Conservation (phyloP, 1,284 basidiomycete genomes). For the Leccinum pachyderme region DNA sequence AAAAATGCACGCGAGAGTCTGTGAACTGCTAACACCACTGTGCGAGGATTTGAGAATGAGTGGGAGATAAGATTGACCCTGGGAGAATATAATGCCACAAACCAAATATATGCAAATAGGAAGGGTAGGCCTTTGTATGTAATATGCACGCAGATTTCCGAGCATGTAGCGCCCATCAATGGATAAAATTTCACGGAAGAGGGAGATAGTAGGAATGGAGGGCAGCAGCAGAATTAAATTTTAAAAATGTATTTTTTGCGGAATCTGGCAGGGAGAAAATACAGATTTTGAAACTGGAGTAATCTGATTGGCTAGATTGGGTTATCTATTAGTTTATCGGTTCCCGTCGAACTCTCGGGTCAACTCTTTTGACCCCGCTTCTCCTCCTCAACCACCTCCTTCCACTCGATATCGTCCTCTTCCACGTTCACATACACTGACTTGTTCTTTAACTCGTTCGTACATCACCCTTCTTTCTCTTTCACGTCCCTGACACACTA, state of each 20-base stretch:
- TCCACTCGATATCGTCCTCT: neutral
- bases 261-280: slow-evolving; percentile 4
- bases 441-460: neutral
- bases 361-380: slow-evolving; percentile 26
- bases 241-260: slow-evolving; percentile 9
- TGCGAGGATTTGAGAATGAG: slow-evolving; percentile 2
- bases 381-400: slow-evolving; percentile 19
- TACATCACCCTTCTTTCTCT: slow-evolving; percentile 1
- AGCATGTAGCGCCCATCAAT: slow-evolving; percentile 27
- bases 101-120: slow-evolving; percentile 23
- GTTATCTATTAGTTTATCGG: slow-evolving; percentile 40
- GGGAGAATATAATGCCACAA: slow-evolving; percentile 25
- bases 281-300: slow-evolving; percentile 29
- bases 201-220: slow-evolving; percentile 13
- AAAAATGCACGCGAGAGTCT: slow-evolving; percentile 4
- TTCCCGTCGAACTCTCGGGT: slow-evolving; percentile 33
- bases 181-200: slow-evolving; percentile 30
- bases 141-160: slow-evolving; percentile 32
- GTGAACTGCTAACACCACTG: neutral
- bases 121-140: slow-evolving; percentile 21
- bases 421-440: neutral
- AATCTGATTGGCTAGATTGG: slow-evolving; percentile 39
- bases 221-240: neutral
- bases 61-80: slow-evolving; percentile 37
- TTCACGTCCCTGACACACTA: neutral